Percentiles rank a stretch among this genome's conserved stretches.
Conservation (phyloP, 2,329 filamentous ascomycete genomes). For the Xylaria sp. region DNA sequence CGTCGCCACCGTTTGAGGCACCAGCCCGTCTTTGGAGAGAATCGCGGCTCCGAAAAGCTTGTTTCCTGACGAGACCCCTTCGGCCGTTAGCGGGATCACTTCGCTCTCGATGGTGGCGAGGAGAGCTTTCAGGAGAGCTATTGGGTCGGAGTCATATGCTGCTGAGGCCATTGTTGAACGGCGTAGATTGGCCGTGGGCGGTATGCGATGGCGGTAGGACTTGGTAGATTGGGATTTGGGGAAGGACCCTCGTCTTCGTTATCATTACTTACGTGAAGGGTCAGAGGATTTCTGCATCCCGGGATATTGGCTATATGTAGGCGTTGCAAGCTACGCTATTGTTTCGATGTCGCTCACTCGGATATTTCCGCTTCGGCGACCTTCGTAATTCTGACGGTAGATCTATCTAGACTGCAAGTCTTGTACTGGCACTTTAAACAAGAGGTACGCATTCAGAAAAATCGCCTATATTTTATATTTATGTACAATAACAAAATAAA, state of each 20-base stretch:
- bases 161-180: constrained; percentile 29
- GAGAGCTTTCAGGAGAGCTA: constrained; percentile 54
- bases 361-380: constrained; percentile 37
- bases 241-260: background rate
- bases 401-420: background rate
- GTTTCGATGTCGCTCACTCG: constrained; percentile 9
- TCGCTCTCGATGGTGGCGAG: constrained; percentile 57
- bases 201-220: background rate
- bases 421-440: background rate
- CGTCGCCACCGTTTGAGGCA: constrained; percentile 61
- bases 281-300: background rate
- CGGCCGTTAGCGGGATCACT: constrained; percentile 63
- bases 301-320: background rate
- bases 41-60: constrained; percentile 70
- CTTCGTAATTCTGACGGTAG: constrained; percentile 25
- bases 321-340: background rate
- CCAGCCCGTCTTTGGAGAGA: constrained; percentile 56
- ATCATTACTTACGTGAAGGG: background rate
- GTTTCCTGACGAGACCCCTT: constrained; percentile 62
- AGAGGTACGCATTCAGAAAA: background rate
- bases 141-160: constrained; percentile 44
- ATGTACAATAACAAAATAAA: too few relatives aligned
- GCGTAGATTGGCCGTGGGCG: background rate
- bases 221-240: background rate
- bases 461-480: too few relatives aligned